These are phyloP conservation scores for Coemansia sp. DNA, from an alignment of 192 early-diverging fungal species.

Conservation along the genomic window DNA sequence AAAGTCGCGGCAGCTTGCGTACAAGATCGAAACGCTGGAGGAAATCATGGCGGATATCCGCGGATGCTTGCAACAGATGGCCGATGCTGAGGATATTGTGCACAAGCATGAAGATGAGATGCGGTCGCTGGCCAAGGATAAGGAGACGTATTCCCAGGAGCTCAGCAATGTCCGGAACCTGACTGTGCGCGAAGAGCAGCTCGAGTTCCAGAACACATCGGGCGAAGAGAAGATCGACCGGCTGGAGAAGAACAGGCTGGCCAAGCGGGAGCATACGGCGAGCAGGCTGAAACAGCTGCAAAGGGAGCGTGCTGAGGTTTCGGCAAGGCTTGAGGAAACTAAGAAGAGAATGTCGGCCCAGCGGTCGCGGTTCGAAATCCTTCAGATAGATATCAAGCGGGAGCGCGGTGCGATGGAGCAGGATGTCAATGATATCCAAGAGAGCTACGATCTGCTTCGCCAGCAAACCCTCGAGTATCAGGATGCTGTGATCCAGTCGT, in stretches of 20 bases:
- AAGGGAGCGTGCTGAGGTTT: slow-evolving; percentile 32
- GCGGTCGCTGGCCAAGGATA: slow-evolving; percentile 26
- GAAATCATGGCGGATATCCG: slow-evolving; percentile 59
- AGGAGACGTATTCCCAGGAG: slow-evolving; percentile 27
- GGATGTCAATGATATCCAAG: slow-evolving; percentile 39
- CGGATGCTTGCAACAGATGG: slow-evolving; percentile 60
- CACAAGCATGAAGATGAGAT: slow-evolving; percentile 54
- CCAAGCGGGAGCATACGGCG: slow-evolving; percentile 36
- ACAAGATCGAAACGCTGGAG: slow-evolving; percentile 59
- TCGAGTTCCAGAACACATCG: slow-evolving; percentile 43
- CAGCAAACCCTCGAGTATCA: slow-evolving; percentile 53
- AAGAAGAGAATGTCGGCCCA: slow-evolving; percentile 33
- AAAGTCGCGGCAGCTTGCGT: slow-evolving; percentile 56
- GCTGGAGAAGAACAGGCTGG: slow-evolving; percentile 32
- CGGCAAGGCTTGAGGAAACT: slow-evolving; percentile 32
- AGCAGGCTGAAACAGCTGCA: slow-evolving; percentile 27
- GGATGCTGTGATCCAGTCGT: slow-evolving; percentile 47
- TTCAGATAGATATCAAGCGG: slow-evolving; percentile 32
- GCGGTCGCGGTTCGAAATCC: slow-evolving; percentile 29
- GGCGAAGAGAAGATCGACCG: slow-evolving; percentile 52
- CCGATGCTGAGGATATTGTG: slow-evolving; percentile 62
- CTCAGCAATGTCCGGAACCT: slow-evolving; percentile 26
- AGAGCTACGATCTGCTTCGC: slow-evolving; percentile 37
- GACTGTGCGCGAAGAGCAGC: slow-evolving; percentile 44
- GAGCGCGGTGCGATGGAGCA: slow-evolving; percentile 34